phyloP scores from a whole-genome alignment of 352 stramenopile species.

The Globisporangium sylvaticum region DNA sequence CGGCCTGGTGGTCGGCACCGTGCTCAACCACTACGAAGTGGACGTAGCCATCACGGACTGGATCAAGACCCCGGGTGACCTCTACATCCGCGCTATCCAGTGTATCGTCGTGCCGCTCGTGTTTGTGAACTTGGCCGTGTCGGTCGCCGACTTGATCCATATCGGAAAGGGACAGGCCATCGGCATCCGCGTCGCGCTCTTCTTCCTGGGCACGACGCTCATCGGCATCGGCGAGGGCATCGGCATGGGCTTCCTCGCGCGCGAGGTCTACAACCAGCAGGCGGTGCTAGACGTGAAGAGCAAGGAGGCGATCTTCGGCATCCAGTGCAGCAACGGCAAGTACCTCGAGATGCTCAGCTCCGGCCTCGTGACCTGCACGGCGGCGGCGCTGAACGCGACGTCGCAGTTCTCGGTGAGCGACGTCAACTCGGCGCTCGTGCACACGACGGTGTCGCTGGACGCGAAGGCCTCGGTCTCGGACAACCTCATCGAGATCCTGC shows the following conservation, averaged over 20 bases:
- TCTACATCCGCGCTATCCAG: constrained; percentile 72
- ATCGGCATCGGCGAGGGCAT: constrained; percentile 52
- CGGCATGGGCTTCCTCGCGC: constrained; percentile 46
- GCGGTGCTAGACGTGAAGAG: constrained; percentile 20
- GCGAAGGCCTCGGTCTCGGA: constrained; percentile 47
- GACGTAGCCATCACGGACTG: constrained; percentile 43
- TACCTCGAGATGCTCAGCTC: constrained; percentile 52
- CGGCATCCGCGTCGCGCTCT: constrained; percentile 34
- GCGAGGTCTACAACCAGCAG: constrained; percentile 36
- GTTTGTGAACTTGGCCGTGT: constrained; percentile 74
- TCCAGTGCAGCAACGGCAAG: constrained; percentile 68
- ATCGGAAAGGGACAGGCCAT: constrained; percentile 44
- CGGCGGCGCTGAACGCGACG: constrained; percentile 23
- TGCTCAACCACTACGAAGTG: constrained; percentile 54
- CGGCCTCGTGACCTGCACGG: constrained; percentile 60
- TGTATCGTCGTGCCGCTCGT: constrained; percentile 79
- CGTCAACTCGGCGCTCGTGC: constrained; percentile 48
- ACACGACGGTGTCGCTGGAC: constrained; percentile 34
- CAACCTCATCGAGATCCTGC: constrained; percentile 58
- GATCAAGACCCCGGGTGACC: constrained; percentile 65
- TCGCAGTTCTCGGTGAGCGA: constrained; percentile 59
- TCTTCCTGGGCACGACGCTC: constrained; percentile 46
- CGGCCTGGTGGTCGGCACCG: constrained; percentile 32
- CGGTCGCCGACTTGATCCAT: constrained; percentile 59
- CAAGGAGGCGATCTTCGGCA: constrained; percentile 55